Evolutionary conservation across 1,284 basidiomycete species (phyloP).

Genomic region (Puccinia novopanici): DNA sequence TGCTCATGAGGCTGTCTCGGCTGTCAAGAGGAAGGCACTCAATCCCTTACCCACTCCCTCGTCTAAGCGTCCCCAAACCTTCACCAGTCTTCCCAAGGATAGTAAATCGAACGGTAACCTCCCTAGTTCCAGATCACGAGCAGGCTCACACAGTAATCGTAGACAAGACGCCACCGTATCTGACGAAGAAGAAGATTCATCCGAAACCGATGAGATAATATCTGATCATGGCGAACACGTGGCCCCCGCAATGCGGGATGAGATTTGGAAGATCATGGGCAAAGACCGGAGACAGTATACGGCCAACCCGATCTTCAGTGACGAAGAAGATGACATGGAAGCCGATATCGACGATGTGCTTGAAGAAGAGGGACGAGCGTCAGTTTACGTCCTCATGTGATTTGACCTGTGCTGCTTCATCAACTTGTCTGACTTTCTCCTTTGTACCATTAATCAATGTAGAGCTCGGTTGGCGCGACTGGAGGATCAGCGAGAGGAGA

Average conservation of each 20-base stretch:
- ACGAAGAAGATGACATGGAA: conserved; percentile 51
- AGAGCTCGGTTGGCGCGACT: conserved; percentile 39
- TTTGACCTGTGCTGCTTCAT: not conserved
- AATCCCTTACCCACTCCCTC: not conserved
- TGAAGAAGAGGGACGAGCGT: conserved; percentile 49
- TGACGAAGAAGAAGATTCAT: conserved; percentile 2
- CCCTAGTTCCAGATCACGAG: not conserved
- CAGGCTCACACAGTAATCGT: conserved; percentile 5
- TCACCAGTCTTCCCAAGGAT: not conserved
- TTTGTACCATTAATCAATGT: not conserved
- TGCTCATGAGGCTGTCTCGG: not conserved
- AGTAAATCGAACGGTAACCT: not conserved
- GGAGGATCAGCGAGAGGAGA: conserved; percentile 46
- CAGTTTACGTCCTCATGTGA: not conserved
- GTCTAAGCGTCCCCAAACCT: not conserved
- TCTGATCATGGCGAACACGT: conserved; percentile 29
- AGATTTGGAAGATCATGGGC: conserved; percentile 51
- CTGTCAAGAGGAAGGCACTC: conserved; percentile 7
- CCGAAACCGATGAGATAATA: conserved; percentile 18
- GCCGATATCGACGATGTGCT: conserved; percentile 31
- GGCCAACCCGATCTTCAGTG: conserved; percentile 7
- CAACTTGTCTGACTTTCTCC: not conserved
- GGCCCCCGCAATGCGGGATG: conserved; percentile 27
- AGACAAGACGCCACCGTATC: not conserved
- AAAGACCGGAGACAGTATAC: conserved; percentile 42